Evolutionary conservation across 1,139 yeast species (phyloP).

Genomic region (Magnusiomyces sp.): DNA sequence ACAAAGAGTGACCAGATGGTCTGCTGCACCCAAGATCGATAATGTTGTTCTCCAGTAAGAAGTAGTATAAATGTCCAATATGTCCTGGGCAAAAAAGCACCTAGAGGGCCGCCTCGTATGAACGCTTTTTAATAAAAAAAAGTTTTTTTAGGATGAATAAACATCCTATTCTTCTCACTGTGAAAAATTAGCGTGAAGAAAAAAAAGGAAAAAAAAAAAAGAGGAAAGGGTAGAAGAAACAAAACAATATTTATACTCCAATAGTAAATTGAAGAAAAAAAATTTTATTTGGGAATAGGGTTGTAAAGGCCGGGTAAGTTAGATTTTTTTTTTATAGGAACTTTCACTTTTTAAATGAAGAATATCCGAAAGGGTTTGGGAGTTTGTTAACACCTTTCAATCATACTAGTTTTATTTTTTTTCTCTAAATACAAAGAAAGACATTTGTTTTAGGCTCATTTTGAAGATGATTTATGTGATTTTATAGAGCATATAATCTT

Average conservation of each 20-base stretch:
- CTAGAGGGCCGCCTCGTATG: conserved; percentile 34
- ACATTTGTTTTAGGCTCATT: too few species aligned
- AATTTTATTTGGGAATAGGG: too few species aligned
- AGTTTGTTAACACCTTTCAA: too few species aligned
- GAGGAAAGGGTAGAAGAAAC: neutral
- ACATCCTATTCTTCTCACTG: conserved; percentile 21
- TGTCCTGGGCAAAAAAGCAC: conserved; percentile 33
- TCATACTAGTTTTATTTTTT: too few species aligned
- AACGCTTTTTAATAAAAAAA: conserved; percentile 24
- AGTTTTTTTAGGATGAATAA: too few species aligned
- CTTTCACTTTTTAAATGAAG: neutral
- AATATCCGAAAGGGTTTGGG: too few species aligned
- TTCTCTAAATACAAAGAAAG: too few species aligned
- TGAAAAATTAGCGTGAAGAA: conserved; percentile 29
- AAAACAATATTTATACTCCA: too few species aligned
- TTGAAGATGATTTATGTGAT: too few species aligned
- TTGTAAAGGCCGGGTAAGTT: conserved; percentile 1
- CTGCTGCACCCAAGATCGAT: conserved; percentile 38
- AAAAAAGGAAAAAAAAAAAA: conserved; percentile 13
- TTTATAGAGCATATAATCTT: too few species aligned
- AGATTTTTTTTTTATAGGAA: neutral
- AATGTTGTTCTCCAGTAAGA: conserved; percentile 29
- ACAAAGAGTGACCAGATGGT: conserved; percentile 23
- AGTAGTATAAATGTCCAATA: conserved; percentile 25
- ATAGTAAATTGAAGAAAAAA: too few species aligned